Base-by-base conservation (phyloP, 441 rosid genomes). In the Croton setiger region DNA sequence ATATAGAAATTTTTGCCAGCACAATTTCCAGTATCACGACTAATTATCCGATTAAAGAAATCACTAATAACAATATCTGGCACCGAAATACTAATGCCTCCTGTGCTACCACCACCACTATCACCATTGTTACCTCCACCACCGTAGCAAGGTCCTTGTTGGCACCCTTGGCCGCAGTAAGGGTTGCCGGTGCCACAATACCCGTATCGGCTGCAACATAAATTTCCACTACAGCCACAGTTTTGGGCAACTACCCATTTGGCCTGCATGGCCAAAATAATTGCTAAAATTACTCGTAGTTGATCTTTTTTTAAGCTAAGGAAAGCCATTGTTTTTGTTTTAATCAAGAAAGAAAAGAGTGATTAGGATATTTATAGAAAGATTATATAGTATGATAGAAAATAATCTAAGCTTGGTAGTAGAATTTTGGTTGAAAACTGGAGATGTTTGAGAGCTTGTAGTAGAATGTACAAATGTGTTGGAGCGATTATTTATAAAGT, bases 131-230 rank as follows among this genome's bases (percentile, higher is more conserved):
- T 45, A 13, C 15, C 17, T 37, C 41, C 61, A 1, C 39, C 61
- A 21, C 68, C 12, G 7, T 0, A 8, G 18, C 81, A 78, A n/a
- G 81, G 81, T 6, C 81, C 82, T 5, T n/a, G 63, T 23, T 2
- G 58, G 69, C 83, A 82, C n/a, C 83, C 81, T 0, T 5, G 7
- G 15, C 83, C 85, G 14, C 81, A 79, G 33, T 72, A 79, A 18
- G 15, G 31, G 0, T 69, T 27, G 7, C 77, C 77, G 0, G 64
- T 51, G 69, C 83, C 85, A 57, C 81, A 79, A 58, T 54, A 75
- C 18, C 85, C 85, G 31, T 10, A 72, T 73, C 72, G 62, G 69
- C 83, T 79, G 36, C 85, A 82, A 20, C 85, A 82, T 2, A 75
- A 61, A 72, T 61, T 12, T 10, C 72, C 10, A 0, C 76, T 64